phyloP scores from a whole-genome alignment of 768 basidiomycete species.

The Podaxis mareebaensis region DNA sequence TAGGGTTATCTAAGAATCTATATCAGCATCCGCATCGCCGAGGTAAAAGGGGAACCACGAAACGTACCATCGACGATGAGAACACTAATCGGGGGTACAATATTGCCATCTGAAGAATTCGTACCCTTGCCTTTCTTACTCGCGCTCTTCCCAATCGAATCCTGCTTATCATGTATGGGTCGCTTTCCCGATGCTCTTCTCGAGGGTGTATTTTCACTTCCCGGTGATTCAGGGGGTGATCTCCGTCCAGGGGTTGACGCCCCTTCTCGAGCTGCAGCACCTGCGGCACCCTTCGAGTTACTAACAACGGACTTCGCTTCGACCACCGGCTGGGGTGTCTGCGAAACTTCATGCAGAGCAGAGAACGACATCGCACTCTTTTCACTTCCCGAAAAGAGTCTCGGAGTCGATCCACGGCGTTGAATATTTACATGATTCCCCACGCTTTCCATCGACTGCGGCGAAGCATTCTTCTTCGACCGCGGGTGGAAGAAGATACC shows the following conservation, averaged over 20 bases:
- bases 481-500: slow-evolving; percentile 95
- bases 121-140: slow-evolving; percentile 51
- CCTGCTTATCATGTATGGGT: slow-evolving; percentile 24
- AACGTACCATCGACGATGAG: slow-evolving; percentile 93
- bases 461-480: slow-evolving; percentile 33
- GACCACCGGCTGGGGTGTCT: neutral
- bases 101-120: slow-evolving; percentile 54
- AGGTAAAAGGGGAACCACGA: slow-evolving; percentile 3
- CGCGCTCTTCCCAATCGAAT: slow-evolving; percentile 24
- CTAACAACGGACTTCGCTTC: slow-evolving; percentile 6
- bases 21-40: slow-evolving; percentile 17
- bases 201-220: slow-evolving; percentile 15
- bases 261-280: slow-evolving; percentile 10
- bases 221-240: slow-evolving; percentile 15
- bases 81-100: slow-evolving; percentile 96
- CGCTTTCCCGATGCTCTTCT: slow-evolving; percentile 24
- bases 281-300: slow-evolving; percentile 3
- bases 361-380: slow-evolving; percentile 29
- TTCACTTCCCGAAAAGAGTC: slow-evolving; percentile 24
- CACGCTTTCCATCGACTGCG: slow-evolving; percentile 48
- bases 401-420: slow-evolving; percentile 28
- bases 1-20: slow-evolving; percentile 79
- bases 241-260: slow-evolving; percentile 6
- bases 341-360: slow-evolving; percentile 31
- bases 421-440: slow-evolving; percentile 36